phyloP scores from a whole-genome alignment of 768 basidiomycete genomes.

The Rhizopogon sp. region DNA sequence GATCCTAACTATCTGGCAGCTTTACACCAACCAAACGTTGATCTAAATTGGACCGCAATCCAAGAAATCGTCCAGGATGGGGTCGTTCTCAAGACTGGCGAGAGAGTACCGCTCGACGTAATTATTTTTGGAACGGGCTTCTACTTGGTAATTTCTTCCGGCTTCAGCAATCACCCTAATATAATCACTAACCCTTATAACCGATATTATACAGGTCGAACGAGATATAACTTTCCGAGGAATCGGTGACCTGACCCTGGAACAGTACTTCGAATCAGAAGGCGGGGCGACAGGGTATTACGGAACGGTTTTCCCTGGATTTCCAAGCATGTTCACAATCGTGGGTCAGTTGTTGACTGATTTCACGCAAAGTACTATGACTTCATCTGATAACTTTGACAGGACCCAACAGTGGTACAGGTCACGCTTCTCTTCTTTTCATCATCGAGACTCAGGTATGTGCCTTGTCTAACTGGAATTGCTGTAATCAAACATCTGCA shows the following conservation, averaged over 20 bases:
- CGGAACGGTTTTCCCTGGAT: slow-evolving; percentile 49
- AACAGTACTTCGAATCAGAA: slow-evolving; percentile 42
- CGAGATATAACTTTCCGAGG: slow-evolving; percentile 29
- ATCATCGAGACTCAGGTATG: slow-evolving; percentile 51
- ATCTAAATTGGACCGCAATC: slow-evolving; percentile 43
- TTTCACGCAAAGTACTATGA: background rate
- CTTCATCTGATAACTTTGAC: background rate
- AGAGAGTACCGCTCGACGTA: slow-evolving; percentile 48
- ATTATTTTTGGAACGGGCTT: slow-evolving; percentile 57
- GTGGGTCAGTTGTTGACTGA: slow-evolving; percentile 32
- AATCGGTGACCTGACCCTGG: slow-evolving; percentile 34
- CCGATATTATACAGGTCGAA: slow-evolving; percentile 4
- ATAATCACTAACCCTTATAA: background rate
- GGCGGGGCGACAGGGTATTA: slow-evolving; percentile 50
- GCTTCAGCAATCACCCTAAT: background rate
- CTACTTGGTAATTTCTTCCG: slow-evolving; percentile 32
- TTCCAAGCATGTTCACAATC: slow-evolving; percentile 48
- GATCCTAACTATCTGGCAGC: slow-evolving; percentile 55
- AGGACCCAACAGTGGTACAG: slow-evolving; percentile 56
- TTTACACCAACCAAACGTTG: slow-evolving; percentile 49
- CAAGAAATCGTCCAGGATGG: slow-evolving; percentile 46
- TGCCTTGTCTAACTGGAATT: background rate
- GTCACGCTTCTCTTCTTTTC: slow-evolving; percentile 56
- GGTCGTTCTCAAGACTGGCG: slow-evolving; percentile 42
- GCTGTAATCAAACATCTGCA: background rate